A percentile compares a stretch with the other conserved stretches of the same genome.
Conservation (phyloP, 208 protist species). For the Endotrypanum monterogeii region DNA sequence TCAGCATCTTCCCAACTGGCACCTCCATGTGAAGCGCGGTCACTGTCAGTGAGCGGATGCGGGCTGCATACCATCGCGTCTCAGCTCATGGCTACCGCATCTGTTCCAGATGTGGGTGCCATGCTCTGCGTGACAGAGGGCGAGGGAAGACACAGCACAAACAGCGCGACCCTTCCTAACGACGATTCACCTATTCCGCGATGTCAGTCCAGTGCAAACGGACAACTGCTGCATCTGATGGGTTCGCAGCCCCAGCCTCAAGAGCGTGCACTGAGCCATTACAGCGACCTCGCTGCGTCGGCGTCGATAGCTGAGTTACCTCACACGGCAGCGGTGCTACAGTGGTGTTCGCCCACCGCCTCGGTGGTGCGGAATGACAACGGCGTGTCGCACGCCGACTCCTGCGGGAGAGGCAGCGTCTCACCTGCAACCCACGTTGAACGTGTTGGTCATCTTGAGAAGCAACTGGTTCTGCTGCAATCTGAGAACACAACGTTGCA, state of each 20-base stretch:
- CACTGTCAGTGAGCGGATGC: background rate
- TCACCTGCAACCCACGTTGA: slow-evolving; percentile 22
- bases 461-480: slow-evolving; percentile 24
- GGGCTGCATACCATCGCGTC: background rate
- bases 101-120: background rate
- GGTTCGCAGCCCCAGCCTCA: slow-evolving; percentile 1
- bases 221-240: background rate
- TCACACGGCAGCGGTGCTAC: slow-evolving; percentile 11
- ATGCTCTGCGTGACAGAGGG: background rate
- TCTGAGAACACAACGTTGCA: slow-evolving; percentile 34
- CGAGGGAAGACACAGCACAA: background rate
- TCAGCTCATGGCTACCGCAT: background rate
- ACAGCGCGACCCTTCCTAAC: slow-evolving; percentile 3
- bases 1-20: background rate
- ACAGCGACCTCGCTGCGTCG: background rate
- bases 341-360: slow-evolving; percentile 14
- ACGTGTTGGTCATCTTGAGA: slow-evolving; percentile 36
- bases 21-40: background rate
- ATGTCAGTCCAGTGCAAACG: slow-evolving; percentile 2
- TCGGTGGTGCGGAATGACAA: slow-evolving; percentile 8
- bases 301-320: slow-evolving; percentile 3
- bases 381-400: background rate
- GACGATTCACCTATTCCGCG: slow-evolving; percentile 29
- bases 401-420: background rate
- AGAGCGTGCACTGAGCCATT: background rate